These are phyloP conservation scores for Kurtzmaniella natalensis DNA, from an alignment of 1,139 yeast genomes.

Conservation along the genomic window DNA sequence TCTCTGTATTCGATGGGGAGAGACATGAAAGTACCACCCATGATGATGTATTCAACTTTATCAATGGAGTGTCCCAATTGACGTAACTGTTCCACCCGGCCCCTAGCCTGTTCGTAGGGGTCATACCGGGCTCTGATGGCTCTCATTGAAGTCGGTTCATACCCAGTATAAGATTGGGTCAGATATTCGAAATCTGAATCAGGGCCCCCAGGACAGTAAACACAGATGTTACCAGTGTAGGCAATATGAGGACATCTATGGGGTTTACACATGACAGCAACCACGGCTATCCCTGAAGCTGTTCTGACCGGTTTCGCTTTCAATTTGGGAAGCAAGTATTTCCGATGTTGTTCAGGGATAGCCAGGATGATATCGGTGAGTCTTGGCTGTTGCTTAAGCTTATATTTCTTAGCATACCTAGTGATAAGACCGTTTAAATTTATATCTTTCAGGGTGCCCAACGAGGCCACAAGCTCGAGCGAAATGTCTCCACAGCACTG, in stretches of 20 bases:
- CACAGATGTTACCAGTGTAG: constrained; percentile 97
- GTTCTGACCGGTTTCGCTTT: constrained; percentile 98
- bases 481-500: constrained; percentile 94
- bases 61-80: constrained; percentile 96
- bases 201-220: constrained; percentile 99
- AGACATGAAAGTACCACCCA: constrained; percentile 99
- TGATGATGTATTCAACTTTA: constrained; percentile 93
- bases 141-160: constrained; percentile 98
- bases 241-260: constrained; percentile 99
- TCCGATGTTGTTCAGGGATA: constrained; percentile 93
- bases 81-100: constrained; percentile 91
- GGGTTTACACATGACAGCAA: constrained; percentile 99
- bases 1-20: constrained; percentile 87
- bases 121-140: constrained; percentile 97
- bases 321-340: constrained; percentile 83
- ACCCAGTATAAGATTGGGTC: constrained; percentile 97
- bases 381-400: constrained; percentile 88
- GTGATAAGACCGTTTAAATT: constrained; percentile 88
- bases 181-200: constrained; percentile 97
- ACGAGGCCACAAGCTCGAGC: constrained; percentile 75
- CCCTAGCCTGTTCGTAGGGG: constrained; percentile 98
- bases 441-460: constrained; percentile 72
- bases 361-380: constrained; percentile 92
- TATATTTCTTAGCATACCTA: constrained; percentile 83
- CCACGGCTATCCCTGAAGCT: constrained; percentile 97